Evolutionary conservation across 331 rosid species (phyloP).

Genomic region (Prunus yedoensis): DNA sequence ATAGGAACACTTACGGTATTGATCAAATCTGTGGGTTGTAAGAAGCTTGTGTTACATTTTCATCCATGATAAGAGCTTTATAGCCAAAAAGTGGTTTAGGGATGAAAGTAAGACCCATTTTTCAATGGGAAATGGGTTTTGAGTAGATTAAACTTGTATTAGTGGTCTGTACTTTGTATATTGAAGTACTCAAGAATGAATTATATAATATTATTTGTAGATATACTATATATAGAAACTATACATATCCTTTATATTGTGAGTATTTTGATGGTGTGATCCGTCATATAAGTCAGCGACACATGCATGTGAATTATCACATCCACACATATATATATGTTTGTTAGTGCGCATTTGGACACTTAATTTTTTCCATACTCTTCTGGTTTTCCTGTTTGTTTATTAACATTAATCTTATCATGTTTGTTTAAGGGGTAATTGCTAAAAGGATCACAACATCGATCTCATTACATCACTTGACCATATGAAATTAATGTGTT

Average conservation of each 20-base stretch:
- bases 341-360: neutral
- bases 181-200: neutral
- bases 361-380: too few species aligned
- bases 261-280: neutral
- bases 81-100: neutral
- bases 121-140: neutral
- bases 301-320: neutral
- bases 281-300: neutral
- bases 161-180: neutral
- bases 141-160: neutral
- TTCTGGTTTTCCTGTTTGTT: too few species aligned
- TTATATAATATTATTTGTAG: neutral
- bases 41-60: neutral
- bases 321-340: neutral
- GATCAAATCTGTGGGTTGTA: neutral
- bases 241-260: neutral
- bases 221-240: neutral
- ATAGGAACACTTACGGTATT: conserved; percentile 3
- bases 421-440: too few species aligned
- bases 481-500: too few species aligned
- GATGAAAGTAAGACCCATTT: neutral
- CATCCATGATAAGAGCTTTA: neutral
- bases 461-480: too few species aligned
- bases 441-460: too few species aligned
- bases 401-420: too few species aligned